Evolutionary conservation across 306 rosid genomes (phyloP).

Genomic region (Morella rubra): DNA sequence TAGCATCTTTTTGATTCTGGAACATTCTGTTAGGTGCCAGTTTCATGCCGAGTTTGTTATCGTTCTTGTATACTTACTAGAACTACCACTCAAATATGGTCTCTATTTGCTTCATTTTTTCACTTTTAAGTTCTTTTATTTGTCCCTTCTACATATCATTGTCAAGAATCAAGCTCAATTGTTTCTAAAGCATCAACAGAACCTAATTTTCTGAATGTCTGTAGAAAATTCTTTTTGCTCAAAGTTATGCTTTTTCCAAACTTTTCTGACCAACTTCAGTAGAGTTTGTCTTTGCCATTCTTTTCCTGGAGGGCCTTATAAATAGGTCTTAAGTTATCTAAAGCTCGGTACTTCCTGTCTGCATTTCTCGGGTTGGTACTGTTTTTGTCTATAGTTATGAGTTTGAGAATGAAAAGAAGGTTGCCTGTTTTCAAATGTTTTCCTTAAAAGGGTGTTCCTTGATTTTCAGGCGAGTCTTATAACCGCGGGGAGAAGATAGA

Average conservation of each 20-base stretch:
- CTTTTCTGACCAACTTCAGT: background rate
- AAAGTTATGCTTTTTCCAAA: background rate
- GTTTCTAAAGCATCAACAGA: background rate
- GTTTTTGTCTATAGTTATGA: constrained; percentile 2
- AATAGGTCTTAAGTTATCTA: background rate
- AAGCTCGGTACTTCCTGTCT: background rate
- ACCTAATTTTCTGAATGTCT: background rate
- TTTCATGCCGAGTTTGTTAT: background rate
- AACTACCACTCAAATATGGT: background rate
- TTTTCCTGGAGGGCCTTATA: background rate
- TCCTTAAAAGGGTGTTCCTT: background rate
- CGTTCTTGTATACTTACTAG: background rate
- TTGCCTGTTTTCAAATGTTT: background rate
- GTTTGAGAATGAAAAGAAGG: constrained; percentile 9
- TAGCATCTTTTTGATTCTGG: background rate
- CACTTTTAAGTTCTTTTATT: too few relatives aligned
- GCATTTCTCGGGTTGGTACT: background rate
- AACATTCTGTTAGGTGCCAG: background rate
- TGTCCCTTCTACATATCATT: background rate
- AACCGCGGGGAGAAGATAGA: constrained; percentile 68
- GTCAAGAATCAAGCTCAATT: background rate
- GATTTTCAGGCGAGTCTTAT: constrained; percentile 72
- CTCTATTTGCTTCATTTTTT: background rate
- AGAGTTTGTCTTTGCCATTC: background rate
- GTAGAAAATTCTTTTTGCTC: background rate